Conservation (phyloP, 2,329 filamentous ascomycete genomes). For the Colletotrichum cuscutae region DNA sequence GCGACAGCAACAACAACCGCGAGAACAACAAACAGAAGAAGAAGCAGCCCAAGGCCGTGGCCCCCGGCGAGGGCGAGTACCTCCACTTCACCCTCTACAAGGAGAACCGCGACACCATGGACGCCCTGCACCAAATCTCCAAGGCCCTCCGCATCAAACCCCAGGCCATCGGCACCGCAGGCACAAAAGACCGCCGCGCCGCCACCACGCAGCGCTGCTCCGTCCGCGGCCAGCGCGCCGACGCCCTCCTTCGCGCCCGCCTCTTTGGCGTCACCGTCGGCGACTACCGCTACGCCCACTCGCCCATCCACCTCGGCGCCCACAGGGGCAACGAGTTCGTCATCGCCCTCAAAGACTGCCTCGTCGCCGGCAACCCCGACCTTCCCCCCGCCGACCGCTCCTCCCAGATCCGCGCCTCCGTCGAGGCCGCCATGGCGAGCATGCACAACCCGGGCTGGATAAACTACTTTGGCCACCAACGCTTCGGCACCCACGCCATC, state of each 20-base stretch:
- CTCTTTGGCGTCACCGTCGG: slow-evolving; percentile 75
- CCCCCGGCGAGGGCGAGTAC: slow-evolving; percentile 70
- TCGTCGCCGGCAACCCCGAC: slow-evolving; percentile 54
- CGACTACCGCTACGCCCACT: slow-evolving; percentile 80
- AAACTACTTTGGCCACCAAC: slow-evolving; percentile 98
- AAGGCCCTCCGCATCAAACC: slow-evolving; percentile 79
- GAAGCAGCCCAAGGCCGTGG: slow-evolving; percentile 28
- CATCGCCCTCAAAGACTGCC: slow-evolving; percentile 89
- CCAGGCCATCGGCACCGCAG: slow-evolving; percentile 79
- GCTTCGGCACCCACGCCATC: slow-evolving; percentile 89
- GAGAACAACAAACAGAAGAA: slow-evolving; percentile 36
- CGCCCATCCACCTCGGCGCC: slow-evolving; percentile 83
- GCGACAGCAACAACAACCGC: slow-evolving; percentile 39
- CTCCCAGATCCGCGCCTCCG: slow-evolving; percentile 46
- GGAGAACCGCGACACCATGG: slow-evolving; percentile 97
- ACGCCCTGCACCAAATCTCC: slow-evolving; percentile 81
- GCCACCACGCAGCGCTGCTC: slow-evolving; percentile 88
- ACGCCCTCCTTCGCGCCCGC: slow-evolving; percentile 74
- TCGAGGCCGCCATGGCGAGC: slow-evolving; percentile 70
- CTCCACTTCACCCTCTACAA: slow-evolving; percentile 95
- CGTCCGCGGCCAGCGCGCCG: slow-evolving; percentile 59
- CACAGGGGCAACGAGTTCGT: slow-evolving; percentile 91
- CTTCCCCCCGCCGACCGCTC: slow-evolving; percentile 33
- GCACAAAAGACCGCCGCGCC: slow-evolving; percentile 90
- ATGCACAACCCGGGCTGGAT: slow-evolving; percentile 85